These are phyloP conservation scores for Leishmania arabica DNA, from an alignment of 208 protist species.

Conservation along the genomic window DNA sequence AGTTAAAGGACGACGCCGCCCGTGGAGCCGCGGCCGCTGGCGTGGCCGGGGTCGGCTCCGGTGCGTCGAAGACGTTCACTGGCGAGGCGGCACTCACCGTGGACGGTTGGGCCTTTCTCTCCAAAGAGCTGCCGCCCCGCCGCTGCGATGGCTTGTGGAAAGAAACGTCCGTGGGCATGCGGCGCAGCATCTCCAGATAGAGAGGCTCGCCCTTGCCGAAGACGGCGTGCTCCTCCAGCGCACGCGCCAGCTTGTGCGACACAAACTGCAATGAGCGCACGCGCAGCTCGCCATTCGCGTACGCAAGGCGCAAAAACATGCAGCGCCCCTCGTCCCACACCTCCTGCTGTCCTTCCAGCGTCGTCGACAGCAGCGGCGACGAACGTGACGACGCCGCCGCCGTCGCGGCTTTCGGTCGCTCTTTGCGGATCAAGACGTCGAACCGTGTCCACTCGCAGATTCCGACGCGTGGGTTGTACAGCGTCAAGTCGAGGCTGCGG, in stretches of 20 bases:
- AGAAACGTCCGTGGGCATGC: constrained; percentile 2
- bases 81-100: constrained; percentile 12
- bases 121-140: not conserved
- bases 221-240: constrained; percentile 55
- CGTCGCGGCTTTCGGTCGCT: not conserved
- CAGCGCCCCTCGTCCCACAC: constrained; percentile 52
- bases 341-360: constrained; percentile 31
- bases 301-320: constrained; percentile 72
- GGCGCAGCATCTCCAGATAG: constrained; percentile 56
- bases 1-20: not conserved
- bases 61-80: constrained; percentile 29
- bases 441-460: constrained; percentile 80
- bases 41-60: not conserved
- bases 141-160: not conserved
- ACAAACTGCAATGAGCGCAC: constrained; percentile 74
- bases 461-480: constrained; percentile 43
- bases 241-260: constrained; percentile 49
- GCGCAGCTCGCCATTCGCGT: constrained; percentile 79
- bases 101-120: not conserved
- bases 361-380: not conserved
- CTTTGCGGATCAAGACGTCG: constrained; percentile 76
- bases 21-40: not conserved
- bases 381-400: not conserved
- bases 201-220: constrained; percentile 66
- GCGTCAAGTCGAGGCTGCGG: constrained; percentile 69